Base-by-base conservation (phyloP, 2,329 filamentous ascomycete genomes). In the Emmonsia crescens region DNA sequence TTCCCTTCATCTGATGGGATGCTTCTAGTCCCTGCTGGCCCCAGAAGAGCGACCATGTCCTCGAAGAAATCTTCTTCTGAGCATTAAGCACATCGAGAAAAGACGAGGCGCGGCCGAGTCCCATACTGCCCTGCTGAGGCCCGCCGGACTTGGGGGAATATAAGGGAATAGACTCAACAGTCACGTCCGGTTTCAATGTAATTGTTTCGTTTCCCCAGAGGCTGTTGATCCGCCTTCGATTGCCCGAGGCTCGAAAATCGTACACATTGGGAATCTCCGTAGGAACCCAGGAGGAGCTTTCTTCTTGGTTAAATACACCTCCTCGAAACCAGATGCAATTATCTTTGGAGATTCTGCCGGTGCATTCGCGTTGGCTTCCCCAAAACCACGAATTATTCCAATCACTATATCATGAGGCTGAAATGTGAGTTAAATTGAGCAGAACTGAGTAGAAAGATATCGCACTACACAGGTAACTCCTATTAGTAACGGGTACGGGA, bases 21-120 rank as follows among this genome's bases (percentile, higher is more conserved):
- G 61, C 46, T 27, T 57, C 57, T 24, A 27, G 38, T 5, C 62
- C 60, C 42, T 63, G 62, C 60, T 57, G 57, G 9, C 60, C 62
- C 60, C 62, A 63, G 60, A 63, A 65, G 16, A 65, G 24, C 3
- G 59, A 63, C 63, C 62, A 62, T 60, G 63, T 60, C 36, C 46
- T 57, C 16, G 62, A 65, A 29, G 55, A 38, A 29, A 65, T 65
- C 27, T 51, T 61, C 2, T 31, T 44, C 31, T 55, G 36, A 9
- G 44, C 21, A 0, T 16, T 36, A 10, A 60, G 49, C 14, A n/a
- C 33, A 27, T 54, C 36, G 31, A 60, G 48, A 42, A 60, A 55
- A 29, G 48, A n/a, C n/a, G 48, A 60, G 21, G 29, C 33, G 2
- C 59, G 59, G 19, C 48, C 36, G 2, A 60, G 27, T 8, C 59